Evolutionary conservation across 495 filamentous ascomycete species (phyloP), one percentile per base, ranked within the genome.

Genomic region (Hypoxylon perforatum): DNA sequence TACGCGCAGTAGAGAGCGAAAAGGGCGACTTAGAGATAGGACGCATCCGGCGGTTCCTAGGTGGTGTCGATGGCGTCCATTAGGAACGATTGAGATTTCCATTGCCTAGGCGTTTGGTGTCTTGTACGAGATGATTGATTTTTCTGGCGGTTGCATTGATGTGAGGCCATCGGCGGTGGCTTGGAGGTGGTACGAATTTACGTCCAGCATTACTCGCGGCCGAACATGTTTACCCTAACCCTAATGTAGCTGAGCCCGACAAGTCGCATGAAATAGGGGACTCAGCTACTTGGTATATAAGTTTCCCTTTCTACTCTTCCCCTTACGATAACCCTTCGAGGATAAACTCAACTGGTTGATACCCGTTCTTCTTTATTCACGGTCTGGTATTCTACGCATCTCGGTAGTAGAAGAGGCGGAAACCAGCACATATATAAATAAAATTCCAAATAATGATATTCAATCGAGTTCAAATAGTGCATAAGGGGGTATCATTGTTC

Each of bases 1-100:
- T 89, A 41, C 75, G 81, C 47, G 92, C 92, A 12, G 87, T 94
- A 8, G 89, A 92, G 75, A 91, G 88, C 65, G 91, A 94, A 68
- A 81, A 82, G 41, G 84, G 83, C 3, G 88, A 88, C 44, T 80
- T 90, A 3, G 91, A 93, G 70, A 82, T 91, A 21, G 84, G 83
- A 18, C 78, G 91, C 28, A 88, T 94, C 22, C 79, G 86, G 71
- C 85, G 91, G 48, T 93, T 94, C 72, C 74, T 94, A 61, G 85
- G 87, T 21, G 89, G 89, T 55, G 88, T 93, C 10, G 90, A 91
- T 46, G 76, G 75, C 6, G 76, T 75, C 51, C 72, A 78, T 60
- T 80, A 70, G 18, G 46, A 38, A 36, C 22, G 54, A 23, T 33
- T 44, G 12, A 45, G n/a, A n/a, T n/a, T n/a, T n/a, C n/a, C n/a